Evolutionary conservation across 768 basidiomycete genomes (phyloP), one percentile per base, ranked within the genome.

Genomic region (Collybia mongolica): DNA sequence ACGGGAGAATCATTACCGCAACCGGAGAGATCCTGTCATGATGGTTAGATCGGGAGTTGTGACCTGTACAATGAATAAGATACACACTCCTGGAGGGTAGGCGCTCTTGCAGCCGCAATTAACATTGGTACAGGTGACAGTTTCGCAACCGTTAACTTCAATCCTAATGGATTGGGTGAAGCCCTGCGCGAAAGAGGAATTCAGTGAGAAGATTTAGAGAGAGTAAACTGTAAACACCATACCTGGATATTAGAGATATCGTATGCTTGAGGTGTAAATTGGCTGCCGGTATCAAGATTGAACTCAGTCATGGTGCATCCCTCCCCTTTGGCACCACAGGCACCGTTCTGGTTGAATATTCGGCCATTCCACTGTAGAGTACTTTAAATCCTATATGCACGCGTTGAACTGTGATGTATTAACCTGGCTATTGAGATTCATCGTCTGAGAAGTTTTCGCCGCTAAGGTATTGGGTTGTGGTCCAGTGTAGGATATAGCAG

Each of bases 181-280:
- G 5, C 72, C 73, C 56, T 65, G 43, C 3, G 32, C 14, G 24
- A 26, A 42, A 36, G 38, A 26, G 32, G 11, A 6, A 6, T 23
- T 17, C 47, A 22, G 9, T 32, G 32, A 32, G 32, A 14, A 14
- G 7, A 14, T 6, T 32, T 14, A 32, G 32, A 9, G 7, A 6
- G 11, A 9, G 5, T 6, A 12, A 12, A 11, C 11, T 9, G 22
- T 19, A 32, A 29, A 19, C 32, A 22, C 29, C 36, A 14, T 20
- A 42, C 46, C 41, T 70, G 72, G 48, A 75, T 72, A 55, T 73
- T 75, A 35, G 72, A 73, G 19, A 75, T 71, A 48, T 75, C 73
- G 53, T 75, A 73, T 9, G 70, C 67, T 60, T 73, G 55, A 18
- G 56, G 55, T n/a, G 64, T 65, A 26, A 53, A 64, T 11, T 51